Base-by-base conservation (phyloP, 2,329 filamentous ascomycete species). In the Neofusicoccum sp. region DNA sequence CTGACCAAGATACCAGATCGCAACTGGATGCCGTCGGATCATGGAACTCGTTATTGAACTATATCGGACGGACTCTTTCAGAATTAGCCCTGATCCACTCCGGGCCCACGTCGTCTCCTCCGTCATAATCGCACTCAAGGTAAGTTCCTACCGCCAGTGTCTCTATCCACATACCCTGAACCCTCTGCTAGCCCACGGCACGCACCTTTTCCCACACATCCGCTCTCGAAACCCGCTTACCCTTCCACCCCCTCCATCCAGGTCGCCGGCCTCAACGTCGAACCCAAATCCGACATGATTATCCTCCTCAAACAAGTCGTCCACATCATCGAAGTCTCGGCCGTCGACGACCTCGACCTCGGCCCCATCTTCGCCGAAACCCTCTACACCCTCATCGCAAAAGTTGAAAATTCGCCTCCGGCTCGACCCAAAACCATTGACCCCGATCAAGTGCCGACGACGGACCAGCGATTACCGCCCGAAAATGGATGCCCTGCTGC, bases 301-400 rank as follows among this genome's bases (percentile, higher is more conserved):
- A 41, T 16, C 29, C 16, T 62, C 12, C 37, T 62, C 2, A 62
- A 62, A 16, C 11, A 62, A n/a, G 59, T 62, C 4, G 43, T 62
- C 37, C 29, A 62, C 39, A 45, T 62, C 3, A 54, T 62, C n/a
- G 49, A 54, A 12, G 12, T 44, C 7, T 52, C 59, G 6, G 48
- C 59, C 31, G 36, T 62, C 39, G 59, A 62, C 12, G 59, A 62
- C n/a, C 28, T 62, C 37, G 47, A 62, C 9, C 59, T 52, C 16
- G 59, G 59, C 2, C 59, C 59, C 16, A 50, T 62, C 11, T 62
- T 45, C 11, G 59, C 59, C 28, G 39, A 62, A 12, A 45, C 59
- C 1, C 39, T 62, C 1, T 39, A 39, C 31, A 62, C 59, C 11
- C 59, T 62, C 2, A 33, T 62, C 14, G 39, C 12, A 14, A 62